A percentile compares a stretch with the other conserved stretches of the same genome.
Evolutionary conservation across 1,139 yeast genomes (phyloP).

Genomic region (Yamadazyma sp.): DNA sequence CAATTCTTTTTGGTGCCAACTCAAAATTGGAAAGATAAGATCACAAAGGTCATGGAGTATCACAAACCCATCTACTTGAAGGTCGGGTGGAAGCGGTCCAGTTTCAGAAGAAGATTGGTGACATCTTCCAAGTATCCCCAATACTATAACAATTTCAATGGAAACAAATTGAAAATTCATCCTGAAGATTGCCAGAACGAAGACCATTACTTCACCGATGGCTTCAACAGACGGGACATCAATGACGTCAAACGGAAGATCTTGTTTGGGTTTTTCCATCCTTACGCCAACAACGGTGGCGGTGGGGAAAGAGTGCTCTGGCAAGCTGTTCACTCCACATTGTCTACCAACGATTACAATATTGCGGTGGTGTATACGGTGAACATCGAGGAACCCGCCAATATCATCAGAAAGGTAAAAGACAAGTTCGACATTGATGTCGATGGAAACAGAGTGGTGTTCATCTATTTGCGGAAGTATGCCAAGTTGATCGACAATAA

Average conservation of each 20-base stretch:
- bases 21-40: conserved; percentile 42
- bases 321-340: conserved; percentile 84
- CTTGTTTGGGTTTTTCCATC: conserved; percentile 89
- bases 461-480: conserved; percentile 67
- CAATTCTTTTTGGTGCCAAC: conserved; percentile 47
- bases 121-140: conserved; percentile 51
- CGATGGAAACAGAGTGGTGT: conserved; percentile 59
- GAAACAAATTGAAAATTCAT: conserved; percentile 37
- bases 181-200: conserved; percentile 31
- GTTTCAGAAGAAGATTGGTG: conserved; percentile 54
- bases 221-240: conserved; percentile 35
- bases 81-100: conserved; percentile 41
- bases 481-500: conserved; percentile 61
- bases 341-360: conserved; percentile 48
- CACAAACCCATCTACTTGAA: conserved; percentile 38
- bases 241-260: conserved; percentile 41
- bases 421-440: conserved; percentile 64
- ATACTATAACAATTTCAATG: conserved; percentile 44
- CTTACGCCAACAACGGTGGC: conserved; percentile 94
- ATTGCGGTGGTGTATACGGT: conserved; percentile 81
- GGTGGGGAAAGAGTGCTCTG: conserved; percentile 98
- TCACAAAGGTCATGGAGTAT: conserved; percentile 32
- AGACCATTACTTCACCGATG: conserved; percentile 23
- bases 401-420: conserved; percentile 58
- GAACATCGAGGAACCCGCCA: conserved; percentile 51